A percentile compares a stretch with the other conserved stretches of the same genome.
These are phyloP conservation scores for Cyphellophora attinorum DNA, from an alignment of 2,329 filamentous ascomycete species.

Conservation along the genomic window DNA sequence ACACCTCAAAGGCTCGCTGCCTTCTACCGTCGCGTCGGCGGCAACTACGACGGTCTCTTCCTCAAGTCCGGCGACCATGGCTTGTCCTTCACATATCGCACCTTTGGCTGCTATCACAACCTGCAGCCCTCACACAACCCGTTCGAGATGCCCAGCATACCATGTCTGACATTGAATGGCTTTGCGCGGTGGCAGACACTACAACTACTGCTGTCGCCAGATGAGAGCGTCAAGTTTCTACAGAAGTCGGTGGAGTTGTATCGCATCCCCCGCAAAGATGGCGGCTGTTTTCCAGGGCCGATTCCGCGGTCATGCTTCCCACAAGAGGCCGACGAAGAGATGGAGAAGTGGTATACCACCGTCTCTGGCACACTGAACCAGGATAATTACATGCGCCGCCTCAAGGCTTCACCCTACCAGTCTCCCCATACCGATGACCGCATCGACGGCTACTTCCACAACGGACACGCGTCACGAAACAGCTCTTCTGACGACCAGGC, in stretches of 20 bases:
- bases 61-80: conserved; percentile 61
- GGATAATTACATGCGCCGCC: conserved; percentile 30
- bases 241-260: conserved; percentile 72
- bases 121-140: conserved; percentile 63
- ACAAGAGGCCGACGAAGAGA: conserved; percentile 61
- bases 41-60: conserved; percentile 72
- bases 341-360: conserved; percentile 74
- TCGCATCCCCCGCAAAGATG: conserved; percentile 63
- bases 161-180: conserved; percentile 70
- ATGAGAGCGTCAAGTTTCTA: conserved; percentile 77
- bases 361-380: conserved; percentile 62
- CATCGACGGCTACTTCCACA: conserved; percentile 17
- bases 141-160: conserved; percentile 67
- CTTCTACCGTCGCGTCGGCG: conserved; percentile 67
- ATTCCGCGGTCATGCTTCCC: conserved; percentile 66
- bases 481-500: conserved; percentile 13
- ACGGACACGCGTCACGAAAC: conserved; percentile 8
- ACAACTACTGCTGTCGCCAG: conserved; percentile 75
- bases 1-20: conserved; percentile 63
- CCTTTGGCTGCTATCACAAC: conserved; percentile 80
- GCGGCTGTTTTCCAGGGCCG: conserved; percentile 48
- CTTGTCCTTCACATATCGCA: conserved; percentile 87
- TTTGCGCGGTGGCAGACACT: conserved; percentile 93
- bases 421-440: conserved; percentile 21
- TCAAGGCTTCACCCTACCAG: conserved; percentile 20